These are phyloP conservation scores for Nannizzia gypsea DNA, from an alignment of 2,329 filamentous ascomycete genomes.

Conservation along the genomic window DNA sequence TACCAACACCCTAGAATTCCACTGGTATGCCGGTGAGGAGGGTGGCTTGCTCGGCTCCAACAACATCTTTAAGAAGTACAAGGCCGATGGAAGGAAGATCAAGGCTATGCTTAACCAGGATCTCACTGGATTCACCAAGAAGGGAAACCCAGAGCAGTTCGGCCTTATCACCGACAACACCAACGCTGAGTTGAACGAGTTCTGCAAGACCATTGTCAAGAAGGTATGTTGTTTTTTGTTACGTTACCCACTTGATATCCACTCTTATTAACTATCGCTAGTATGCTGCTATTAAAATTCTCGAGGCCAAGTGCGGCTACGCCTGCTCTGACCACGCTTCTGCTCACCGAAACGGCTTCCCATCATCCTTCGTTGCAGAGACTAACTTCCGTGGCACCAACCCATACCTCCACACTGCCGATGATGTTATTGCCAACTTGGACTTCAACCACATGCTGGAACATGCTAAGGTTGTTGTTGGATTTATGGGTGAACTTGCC, in stretches of 20 bases:
- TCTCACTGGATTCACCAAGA: conserved; percentile 88
- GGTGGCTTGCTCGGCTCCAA: conserved; percentile 78
- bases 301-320: conserved; percentile 81
- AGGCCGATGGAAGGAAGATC: conserved; percentile 59
- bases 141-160: conserved; percentile 70
- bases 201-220: conserved; percentile 80
- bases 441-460: conserved; percentile 87
- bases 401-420: conserved; percentile 61
- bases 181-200: conserved; percentile 66
- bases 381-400: conserved; percentile 49
- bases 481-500: conserved; percentile 71
- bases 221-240: conserved; percentile 35
- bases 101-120: conserved; percentile 98
- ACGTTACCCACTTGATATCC: too few species aligned
- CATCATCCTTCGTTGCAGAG: conserved; percentile 54
- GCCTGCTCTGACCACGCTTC: conserved; percentile 36
- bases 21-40: conserved; percentile 38
- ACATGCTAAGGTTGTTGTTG: conserved; percentile 73
- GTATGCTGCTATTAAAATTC: conserved; percentile 81
- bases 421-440: conserved; percentile 59
- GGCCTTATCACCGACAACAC: conserved; percentile 92
- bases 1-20: conserved; percentile 74
- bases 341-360: conserved; percentile 54
- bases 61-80: conserved; percentile 75
- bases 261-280: conserved; percentile 19